Base-by-base conservation (phyloP, 768 basidiomycete species). In the Xerocomellus amylosporus region DNA sequence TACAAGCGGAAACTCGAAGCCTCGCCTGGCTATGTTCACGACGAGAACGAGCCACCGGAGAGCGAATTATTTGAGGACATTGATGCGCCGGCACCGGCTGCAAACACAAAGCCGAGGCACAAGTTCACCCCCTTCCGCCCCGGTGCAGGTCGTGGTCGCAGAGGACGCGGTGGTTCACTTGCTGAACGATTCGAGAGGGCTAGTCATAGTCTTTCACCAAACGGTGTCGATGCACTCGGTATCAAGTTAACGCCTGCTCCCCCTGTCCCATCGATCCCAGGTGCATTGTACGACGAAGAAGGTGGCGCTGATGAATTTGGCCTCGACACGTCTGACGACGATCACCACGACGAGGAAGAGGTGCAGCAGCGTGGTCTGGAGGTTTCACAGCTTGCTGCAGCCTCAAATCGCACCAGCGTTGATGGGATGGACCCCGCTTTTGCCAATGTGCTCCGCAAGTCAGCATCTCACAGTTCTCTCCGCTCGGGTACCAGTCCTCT, bases 391-490 rank as follows among this genome's bases (percentile, higher is more conserved):
- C 68, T 71, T 36, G 65, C 73, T 37, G 62, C 70, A 14, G 70
- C 66, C 9, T 86, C 85, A 4, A 87, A 88, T 61, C 77, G 85
- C 34, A 81, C 81, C 7, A 89, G 86, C 61, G 80, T 90, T 5
- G 90, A 93, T 52, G 90, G 90, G 41, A 90, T 94, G 87, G 92
- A 93, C 57, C 92, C 93, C 10, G 79, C 74, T 1, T 94, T 90
- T 64, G 90, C 90, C 49, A 89, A 88, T 55, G 78, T 91, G 14
- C 81, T 93, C 42, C 82, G 82, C 51, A 84, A 85, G 38, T 71
- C 79, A 5, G 69, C 73, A 0, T 77, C 74, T 19, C 68, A 72
- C 44, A 74, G 71, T 38, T 74, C 77, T 3, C 45, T 78, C n/a
- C 70, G 67, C 3, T 78, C 79, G 33, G 66, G 75, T 51, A 73